Percentiles rank a stretch among this genome's conserved stretches.
These are phyloP conservation scores for Botrytis byssoidea DNA, from an alignment of 2,329 filamentous ascomycete species.

Conservation along the genomic window DNA sequence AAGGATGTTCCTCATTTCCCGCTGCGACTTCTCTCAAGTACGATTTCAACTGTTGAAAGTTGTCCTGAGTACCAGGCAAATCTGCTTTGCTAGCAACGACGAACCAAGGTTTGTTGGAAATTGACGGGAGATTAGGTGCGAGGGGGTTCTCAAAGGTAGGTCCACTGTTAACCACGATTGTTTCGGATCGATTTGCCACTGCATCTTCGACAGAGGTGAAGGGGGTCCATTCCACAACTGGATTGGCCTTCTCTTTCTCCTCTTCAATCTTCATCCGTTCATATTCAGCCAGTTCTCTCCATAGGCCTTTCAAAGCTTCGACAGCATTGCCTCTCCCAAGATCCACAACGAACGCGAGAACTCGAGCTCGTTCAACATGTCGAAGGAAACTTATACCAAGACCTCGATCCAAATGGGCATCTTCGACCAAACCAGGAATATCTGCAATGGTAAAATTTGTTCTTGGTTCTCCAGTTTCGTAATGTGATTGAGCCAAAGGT, in stretches of 20 bases:
- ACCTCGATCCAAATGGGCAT: slow-evolving; percentile 87
- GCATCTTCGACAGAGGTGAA: slow-evolving; percentile 45
- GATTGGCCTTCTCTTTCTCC: slow-evolving; percentile 66
- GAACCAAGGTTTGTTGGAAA: slow-evolving; percentile 95
- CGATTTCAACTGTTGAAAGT: slow-evolving; percentile 65
- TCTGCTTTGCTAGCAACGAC: slow-evolving; percentile 94
- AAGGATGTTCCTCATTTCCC: slow-evolving; percentile 69
- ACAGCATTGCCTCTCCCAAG: slow-evolving; percentile 78
- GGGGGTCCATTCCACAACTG: slow-evolving; percentile 58
- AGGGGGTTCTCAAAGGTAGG: slow-evolving; percentile 33
- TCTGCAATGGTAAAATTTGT: slow-evolving; percentile 91
- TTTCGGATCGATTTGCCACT: slow-evolving; percentile 34
- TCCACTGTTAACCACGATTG: slow-evolving; percentile 32
- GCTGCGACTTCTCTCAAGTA: slow-evolving; percentile 68
- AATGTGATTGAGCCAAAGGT: slow-evolving; percentile 49
- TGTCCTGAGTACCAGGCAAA: slow-evolving; percentile 71
- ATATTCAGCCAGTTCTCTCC: slow-evolving; percentile 88
- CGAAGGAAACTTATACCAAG: slow-evolving; percentile 88
- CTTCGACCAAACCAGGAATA: slow-evolving; percentile 90
- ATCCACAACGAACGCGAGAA: slow-evolving; percentile 92
- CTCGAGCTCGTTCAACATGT: slow-evolving; percentile 89
- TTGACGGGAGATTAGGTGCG: slow-evolving; percentile 42
- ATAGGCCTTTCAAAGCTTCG: slow-evolving; percentile 73
- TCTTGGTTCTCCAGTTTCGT: slow-evolving; percentile 54
- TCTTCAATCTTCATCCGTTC: slow-evolving; percentile 66